Conservation (phyloP, 345 rosid genomes). For the Camelina sativa region DNA sequence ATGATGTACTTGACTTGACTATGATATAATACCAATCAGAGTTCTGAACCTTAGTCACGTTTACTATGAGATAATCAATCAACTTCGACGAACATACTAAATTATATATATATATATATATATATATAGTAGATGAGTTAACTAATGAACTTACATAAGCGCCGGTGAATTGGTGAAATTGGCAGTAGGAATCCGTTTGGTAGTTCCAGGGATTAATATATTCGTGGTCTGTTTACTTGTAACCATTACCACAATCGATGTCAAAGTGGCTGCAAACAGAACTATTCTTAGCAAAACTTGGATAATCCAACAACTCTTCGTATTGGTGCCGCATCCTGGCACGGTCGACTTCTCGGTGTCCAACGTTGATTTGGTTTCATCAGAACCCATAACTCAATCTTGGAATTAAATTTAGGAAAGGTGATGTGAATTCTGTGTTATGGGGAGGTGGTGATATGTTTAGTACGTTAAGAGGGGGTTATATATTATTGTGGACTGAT, state of each 20-base stretch:
- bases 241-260: slow-evolving; percentile 59
- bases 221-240: slow-evolving; percentile 60
- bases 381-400: slow-evolving; percentile 39
- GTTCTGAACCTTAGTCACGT: not conserved
- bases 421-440: slow-evolving; percentile 17
- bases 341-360: slow-evolving; percentile 33
- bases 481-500: slow-evolving; percentile 15
- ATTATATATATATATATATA: too few species aligned
- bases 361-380: slow-evolving; percentile 32
- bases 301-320: slow-evolving; percentile 26
- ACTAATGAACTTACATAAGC: slow-evolving; percentile 58
- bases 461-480: slow-evolving; percentile 22
- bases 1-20: slow-evolving; percentile 11
- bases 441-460: slow-evolving; percentile 15
- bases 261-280: slow-evolving; percentile 59
- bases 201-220: slow-evolving; percentile 35
- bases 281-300: slow-evolving; percentile 61
- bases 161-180: slow-evolving; percentile 78
- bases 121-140: not conserved
- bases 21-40: slow-evolving; percentile 13
- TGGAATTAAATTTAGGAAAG: not conserved
- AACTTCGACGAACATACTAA: not conserved
- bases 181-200: slow-evolving; percentile 37
- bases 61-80: not conserved
- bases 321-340: slow-evolving; percentile 18